These are phyloP conservation scores for Psilocybe sp. DNA, from an alignment of 768 basidiomycete species.

Conservation along the genomic window DNA sequence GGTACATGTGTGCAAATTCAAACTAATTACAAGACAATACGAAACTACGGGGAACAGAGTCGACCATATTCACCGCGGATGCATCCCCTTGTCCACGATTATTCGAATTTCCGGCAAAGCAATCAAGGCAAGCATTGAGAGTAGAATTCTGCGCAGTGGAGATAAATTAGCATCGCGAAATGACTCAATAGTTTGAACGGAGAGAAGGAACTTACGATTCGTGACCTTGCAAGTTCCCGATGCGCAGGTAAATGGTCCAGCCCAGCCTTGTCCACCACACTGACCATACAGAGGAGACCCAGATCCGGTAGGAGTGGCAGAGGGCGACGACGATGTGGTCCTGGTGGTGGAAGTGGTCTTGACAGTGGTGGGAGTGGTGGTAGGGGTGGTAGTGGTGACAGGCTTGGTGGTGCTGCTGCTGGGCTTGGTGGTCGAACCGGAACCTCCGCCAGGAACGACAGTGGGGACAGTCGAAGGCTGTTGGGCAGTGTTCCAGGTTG, in stretches of 20 bases:
- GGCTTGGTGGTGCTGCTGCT: neutral
- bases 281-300: constrained; percentile 18
- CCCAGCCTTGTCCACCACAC: constrained; percentile 21
- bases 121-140: constrained; percentile 17
- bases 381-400: constrained; percentile 3
- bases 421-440: constrained; percentile 1
- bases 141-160: constrained; percentile 13
- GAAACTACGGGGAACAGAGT: too few relatives aligned
- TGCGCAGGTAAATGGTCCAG: constrained; percentile 16
- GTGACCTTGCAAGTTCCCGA: constrained; percentile 15
- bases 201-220: constrained; percentile 8
- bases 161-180: neutral
- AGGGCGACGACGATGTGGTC: neutral
- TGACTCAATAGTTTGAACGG: neutral
- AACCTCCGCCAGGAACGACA: constrained; percentile 10
- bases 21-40: too few relatives aligned
- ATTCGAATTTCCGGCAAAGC: neutral
- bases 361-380: neutral
- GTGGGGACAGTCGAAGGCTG: constrained; percentile 48
- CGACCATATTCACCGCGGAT: too few relatives aligned
- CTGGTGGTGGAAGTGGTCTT: neutral
- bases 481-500: constrained; percentile 47
- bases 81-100: too few relatives aligned
- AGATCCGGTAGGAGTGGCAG: constrained; percentile 7
- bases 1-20: too few relatives aligned